phyloP scores from a whole-genome alignment of 2,329 filamentous ascomycete genomes.

The Neopestalotiopsis clavispora region DNA sequence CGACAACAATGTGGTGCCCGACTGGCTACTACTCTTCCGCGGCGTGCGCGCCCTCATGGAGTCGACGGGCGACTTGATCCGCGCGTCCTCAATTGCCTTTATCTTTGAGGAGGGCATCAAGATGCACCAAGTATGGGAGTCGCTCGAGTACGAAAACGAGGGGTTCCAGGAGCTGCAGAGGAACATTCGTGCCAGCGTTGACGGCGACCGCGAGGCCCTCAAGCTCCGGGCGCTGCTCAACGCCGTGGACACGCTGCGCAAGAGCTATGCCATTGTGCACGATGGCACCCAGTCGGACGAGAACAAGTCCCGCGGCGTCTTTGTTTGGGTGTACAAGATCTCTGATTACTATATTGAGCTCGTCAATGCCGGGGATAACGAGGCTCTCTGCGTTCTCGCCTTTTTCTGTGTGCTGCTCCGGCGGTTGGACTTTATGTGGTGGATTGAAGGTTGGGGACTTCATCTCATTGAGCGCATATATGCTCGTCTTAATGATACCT shows the following conservation, averaged over 20 bases:
- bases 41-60: slow-evolving; percentile 7
- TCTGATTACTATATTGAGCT: neutral
- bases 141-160: neutral
- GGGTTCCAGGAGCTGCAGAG: slow-evolving; percentile 7
- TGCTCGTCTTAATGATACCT: slow-evolving; percentile 1
- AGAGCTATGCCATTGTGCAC: neutral
- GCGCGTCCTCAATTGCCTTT: neutral
- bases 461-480: slow-evolving; percentile 14
- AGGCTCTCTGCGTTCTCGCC: slow-evolving; percentile 13
- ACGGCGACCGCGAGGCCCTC: neutral
- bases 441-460: slow-evolving; percentile 14
- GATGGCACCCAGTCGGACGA: neutral
- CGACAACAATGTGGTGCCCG: neutral
- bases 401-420: slow-evolving; percentile 12
- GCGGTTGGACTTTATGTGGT: slow-evolving; percentile 11
- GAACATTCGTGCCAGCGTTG: neutral
- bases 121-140: slow-evolving; percentile 1
- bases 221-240: slow-evolving; percentile 1
- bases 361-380: neutral
- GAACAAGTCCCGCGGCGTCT: slow-evolving; percentile 6
- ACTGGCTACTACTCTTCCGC: slow-evolving; percentile 8
- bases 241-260: neutral
- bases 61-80: neutral
- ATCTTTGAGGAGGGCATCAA: slow-evolving; percentile 6
- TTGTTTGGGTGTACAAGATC: slow-evolving; percentile 12